Base-by-base conservation (phyloP, 1,284 basidiomycete genomes). In the Meripilus lineatus region DNA sequence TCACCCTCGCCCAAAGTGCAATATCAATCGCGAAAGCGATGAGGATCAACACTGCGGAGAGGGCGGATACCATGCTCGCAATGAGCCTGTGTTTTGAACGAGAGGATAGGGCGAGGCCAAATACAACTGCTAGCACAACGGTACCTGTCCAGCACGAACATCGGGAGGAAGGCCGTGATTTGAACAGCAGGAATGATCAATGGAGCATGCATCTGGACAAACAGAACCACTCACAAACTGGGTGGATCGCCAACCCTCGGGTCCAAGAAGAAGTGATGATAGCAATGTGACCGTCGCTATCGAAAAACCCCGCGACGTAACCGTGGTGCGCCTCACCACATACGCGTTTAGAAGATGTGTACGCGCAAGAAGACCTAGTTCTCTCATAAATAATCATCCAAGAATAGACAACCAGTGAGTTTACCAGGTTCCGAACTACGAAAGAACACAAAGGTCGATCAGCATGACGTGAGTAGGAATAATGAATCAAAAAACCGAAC, bases 1-100 rank as follows among this genome's bases (percentile, higher is more conserved):
- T 78, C 41, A 81, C 71, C 47, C 71, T 78, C 2, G 69, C 78
- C 53, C 69, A 82, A 14, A 89, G 72, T n/a, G 81, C 81, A 52
- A 89, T 81, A 58, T 89, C 84, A 56, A 83, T 75, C 26, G 73
- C 72, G 58, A 88, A 86, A 1, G 84, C 80, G 49, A 87, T 74
- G 44, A 88, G 66, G 5, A 82, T 75, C 40, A 88, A 53, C 24
- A 74, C 49, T 1, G 81, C 78, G 4, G 81, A 82, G 42, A 87
- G 67, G 72, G 84, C 84, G 11, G 86, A 71, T 2, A 72, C 50
- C 30, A 87, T 59, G 2, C 80, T 79, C 0, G 84, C 69, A n/a
- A n/a, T n/a, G 38, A 82, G 42, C 25, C 58, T 83, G 77, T 30
- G 71, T 69, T n/a, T 79, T 82, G 51, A 86, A 68, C 4, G 81